Percentiles rank a stretch among this genome's conserved stretches.
Conservation (phyloP, 2,329 filamentous ascomycete species). For the Xylariaceae sp. region DNA sequence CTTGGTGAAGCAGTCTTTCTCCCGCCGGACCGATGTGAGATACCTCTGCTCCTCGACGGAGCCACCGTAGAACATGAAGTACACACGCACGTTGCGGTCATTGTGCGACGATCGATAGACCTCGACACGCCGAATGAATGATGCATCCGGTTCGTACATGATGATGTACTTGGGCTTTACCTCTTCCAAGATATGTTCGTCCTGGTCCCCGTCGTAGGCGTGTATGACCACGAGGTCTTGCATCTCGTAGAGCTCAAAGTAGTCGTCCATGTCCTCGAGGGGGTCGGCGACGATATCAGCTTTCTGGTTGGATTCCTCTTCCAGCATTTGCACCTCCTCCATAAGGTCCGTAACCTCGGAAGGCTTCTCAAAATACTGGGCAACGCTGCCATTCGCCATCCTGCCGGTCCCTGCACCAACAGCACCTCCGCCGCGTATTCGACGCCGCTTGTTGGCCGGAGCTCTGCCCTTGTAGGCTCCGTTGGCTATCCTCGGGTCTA, state of each 20-base stretch:
- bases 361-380: conserved; percentile 74
- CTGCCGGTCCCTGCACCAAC: conserved; percentile 52
- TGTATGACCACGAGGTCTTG: conserved; percentile 82
- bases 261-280: conserved; percentile 84
- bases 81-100: conserved; percentile 81
- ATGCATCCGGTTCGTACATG: conserved; percentile 95
- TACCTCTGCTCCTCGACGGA: conserved; percentile 96
- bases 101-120: conserved; percentile 93
- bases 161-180: conserved; percentile 88
- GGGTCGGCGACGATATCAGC: conserved; percentile 68
- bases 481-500: conserved; percentile 44
- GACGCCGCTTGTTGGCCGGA: conserved; percentile 77
- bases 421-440: conserved; percentile 71
- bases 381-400: conserved; percentile 65
- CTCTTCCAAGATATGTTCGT: conserved; percentile 94
- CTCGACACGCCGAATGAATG: conserved; percentile 90
- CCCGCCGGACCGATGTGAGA: conserved; percentile 77
- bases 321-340: conserved; percentile 74
- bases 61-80: conserved; percentile 92
- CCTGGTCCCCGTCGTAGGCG: conserved; percentile 90
- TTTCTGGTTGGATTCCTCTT: conserved; percentile 68
- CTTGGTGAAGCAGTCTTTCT: conserved; percentile 93
- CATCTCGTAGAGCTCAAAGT: conserved; percentile 87
- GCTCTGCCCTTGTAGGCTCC: conserved; percentile 51
- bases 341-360: conserved; percentile 75